phyloP scores from a whole-genome alignment of 2,329 filamentous ascomycete genomes.

The Bimuria novae-zelandiae region DNA sequence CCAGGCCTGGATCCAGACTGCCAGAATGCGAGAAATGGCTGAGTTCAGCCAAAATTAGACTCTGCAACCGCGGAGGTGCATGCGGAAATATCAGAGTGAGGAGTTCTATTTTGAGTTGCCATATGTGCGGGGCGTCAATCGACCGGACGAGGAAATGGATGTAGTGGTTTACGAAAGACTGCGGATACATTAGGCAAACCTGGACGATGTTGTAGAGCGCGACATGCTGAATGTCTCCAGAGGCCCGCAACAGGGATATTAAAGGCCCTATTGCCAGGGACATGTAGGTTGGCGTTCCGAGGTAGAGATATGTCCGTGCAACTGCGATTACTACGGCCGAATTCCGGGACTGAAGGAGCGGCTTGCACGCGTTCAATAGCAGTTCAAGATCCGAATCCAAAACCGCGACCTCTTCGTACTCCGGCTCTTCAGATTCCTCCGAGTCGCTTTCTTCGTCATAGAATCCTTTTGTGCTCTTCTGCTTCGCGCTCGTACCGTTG shows the following conservation, averaged over 20 bases:
- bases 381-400: constrained; percentile 83
- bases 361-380: constrained; percentile 76
- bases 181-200: constrained; percentile 77
- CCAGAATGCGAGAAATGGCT: constrained; percentile 96
- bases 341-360: constrained; percentile 90
- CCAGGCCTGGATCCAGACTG: constrained; percentile 72
- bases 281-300: constrained; percentile 80
- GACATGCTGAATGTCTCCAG: constrained; percentile 85
- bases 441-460: constrained; percentile 64
- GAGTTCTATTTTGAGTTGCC: constrained; percentile 89
- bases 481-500: constrained; percentile 38
- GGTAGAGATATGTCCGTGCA: constrained; percentile 79
- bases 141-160: constrained; percentile 87
- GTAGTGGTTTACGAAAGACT: constrained; percentile 83
- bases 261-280: constrained; percentile 79
- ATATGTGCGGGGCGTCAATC: constrained; percentile 78
- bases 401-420: constrained; percentile 61
- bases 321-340: constrained; percentile 90
- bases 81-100: constrained; percentile 90
- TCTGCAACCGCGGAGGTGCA: constrained; percentile 74
- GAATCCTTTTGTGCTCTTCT: constrained; percentile 67
- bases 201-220: constrained; percentile 94
- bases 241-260: constrained; percentile 80
- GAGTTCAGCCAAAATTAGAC: constrained; percentile 86
- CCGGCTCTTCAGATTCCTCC: constrained; percentile 51